phyloP scores from a whole-genome alignment of 2,329 filamentous ascomycete species.

The Colletotrichum orbiculare region DNA sequence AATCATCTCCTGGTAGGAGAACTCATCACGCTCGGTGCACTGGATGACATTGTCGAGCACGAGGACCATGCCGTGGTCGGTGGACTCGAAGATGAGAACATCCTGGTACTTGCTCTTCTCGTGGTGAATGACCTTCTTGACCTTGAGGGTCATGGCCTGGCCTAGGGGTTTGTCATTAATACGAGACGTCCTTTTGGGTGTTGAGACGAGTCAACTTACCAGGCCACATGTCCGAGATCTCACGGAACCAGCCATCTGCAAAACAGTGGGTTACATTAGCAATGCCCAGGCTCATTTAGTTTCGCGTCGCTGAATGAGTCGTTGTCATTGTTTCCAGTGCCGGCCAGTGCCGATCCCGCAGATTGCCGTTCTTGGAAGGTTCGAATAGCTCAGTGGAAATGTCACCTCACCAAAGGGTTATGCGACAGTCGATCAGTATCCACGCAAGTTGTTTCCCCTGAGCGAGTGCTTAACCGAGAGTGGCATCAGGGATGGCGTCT shows the following conservation, averaged over 20 bases:
- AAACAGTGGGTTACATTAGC: conserved; percentile 13
- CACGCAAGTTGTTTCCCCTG: conserved; percentile 21
- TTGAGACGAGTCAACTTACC: conserved; percentile 51
- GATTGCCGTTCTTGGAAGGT: conserved; percentile 10
- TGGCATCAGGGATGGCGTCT: conserved; percentile 17
- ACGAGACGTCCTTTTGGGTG: background rate
- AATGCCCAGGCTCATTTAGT: conserved; percentile 14
- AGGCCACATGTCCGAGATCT: conserved; percentile 99
- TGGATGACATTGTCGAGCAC: conserved; percentile 99
- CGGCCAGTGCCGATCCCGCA: conserved; percentile 16
- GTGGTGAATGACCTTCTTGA: conserved; percentile 98
- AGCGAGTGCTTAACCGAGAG: conserved; percentile 36
- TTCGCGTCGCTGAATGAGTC: conserved; percentile 2
- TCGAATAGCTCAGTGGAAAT: background rate
- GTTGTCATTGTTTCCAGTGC: conserved; percentile 6
- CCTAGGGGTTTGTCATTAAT: conserved; percentile 57
- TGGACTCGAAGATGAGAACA: conserved; percentile 98
- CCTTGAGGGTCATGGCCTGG: conserved; percentile 98
- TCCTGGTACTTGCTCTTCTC: conserved; percentile 99
- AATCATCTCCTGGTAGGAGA: conserved; percentile 99
- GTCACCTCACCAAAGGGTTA: conserved; percentile 17
- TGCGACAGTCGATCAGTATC: conserved; percentile 22
- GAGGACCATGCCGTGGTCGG: conserved; percentile 94
- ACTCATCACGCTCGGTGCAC: conserved; percentile 98
- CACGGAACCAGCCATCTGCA: conserved; percentile 99